Base-by-base conservation (phyloP, 345 rosid species). In the Salix koriyanagi region DNA sequence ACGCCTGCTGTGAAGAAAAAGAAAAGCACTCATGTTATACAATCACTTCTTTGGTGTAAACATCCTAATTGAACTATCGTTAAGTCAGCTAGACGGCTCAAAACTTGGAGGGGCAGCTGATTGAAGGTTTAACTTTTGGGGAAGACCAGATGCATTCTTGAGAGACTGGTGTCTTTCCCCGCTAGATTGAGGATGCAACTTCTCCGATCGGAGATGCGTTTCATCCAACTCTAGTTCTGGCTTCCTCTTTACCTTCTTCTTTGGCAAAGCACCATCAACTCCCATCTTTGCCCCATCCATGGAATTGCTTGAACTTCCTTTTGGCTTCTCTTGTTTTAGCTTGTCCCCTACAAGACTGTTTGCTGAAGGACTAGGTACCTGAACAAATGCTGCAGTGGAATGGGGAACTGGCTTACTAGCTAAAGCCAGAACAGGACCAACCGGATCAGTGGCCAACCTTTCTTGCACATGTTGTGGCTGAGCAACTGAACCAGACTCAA, bases 201-300 rank as follows among this genome's bases (percentile, higher is more conserved):
- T 80, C 60, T 81, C 80, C 21, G 71, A 9, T 5, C 80, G 74
- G 30, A 69, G 48, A 44, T 72, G 84, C 75, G 90, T 68, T 75
- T 84, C 90, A 58, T 86, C 88, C 74, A 69, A 54, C 74, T 81
- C 87, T n/a, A 68, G 69, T 65, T 88, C 95, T 1, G 90, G 76
- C 72, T 90, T 94, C 84, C 88, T 86, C 83, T 87, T 91, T 12
- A 65, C 81, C 84, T 83, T 90, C 69, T 90, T 89, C 87, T 88
- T 88, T 9, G 73, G 56, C 60, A 70, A 12, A 30, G 79, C 70
- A 32, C 78, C 87, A 23, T 88, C 91, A 21, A 52, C 65, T 15
- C 52, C 83, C 41, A 76, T 34, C 84, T 88, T 92, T 15, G 78
- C 69, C 25, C 88, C 92, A 4, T 85, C 90, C 69, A 71, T 44